phyloP scores from a whole-genome alignment of 345 rosid genomes.

The Bretschneidera sinensis region DNA sequence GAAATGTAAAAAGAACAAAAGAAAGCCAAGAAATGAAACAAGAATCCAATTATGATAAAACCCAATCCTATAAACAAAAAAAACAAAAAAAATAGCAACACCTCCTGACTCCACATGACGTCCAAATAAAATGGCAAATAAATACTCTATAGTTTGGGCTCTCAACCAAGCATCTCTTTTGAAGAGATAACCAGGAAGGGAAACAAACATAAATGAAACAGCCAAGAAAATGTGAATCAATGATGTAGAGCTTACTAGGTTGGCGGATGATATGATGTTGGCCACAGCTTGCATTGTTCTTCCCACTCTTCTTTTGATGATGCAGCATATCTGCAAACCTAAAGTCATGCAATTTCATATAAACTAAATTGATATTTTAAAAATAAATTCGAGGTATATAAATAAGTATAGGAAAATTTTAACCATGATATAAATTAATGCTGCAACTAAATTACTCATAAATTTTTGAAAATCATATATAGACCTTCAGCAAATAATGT shows the following conservation, averaged over 20 bases:
- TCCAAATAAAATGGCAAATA: neutral
- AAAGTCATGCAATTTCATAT: slow-evolving; percentile 5
- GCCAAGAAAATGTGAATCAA: slow-evolving; percentile 12
- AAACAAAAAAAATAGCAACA: neutral
- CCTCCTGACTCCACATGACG: neutral
- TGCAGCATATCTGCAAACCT: slow-evolving; percentile 78
- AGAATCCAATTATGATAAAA: neutral
- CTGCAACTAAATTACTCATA: neutral
- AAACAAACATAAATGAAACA: slow-evolving; percentile 4
- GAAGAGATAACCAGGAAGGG: too few relatives aligned
- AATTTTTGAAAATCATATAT: neutral
- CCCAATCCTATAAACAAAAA: neutral
- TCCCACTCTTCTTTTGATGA: slow-evolving; percentile 78
- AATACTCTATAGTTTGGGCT: neutral
- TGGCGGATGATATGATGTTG: slow-evolving; percentile 89
- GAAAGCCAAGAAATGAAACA: neutral
- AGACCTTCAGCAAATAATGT: neutral
- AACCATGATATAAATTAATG: neutral
- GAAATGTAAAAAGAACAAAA: too few relatives aligned
- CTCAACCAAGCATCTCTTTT: neutral
- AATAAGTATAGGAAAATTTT: neutral
- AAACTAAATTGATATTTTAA: neutral
- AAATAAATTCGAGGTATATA: too few relatives aligned
- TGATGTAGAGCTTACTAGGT: slow-evolving; percentile 53
- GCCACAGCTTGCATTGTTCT: slow-evolving; percentile 92